Percentiles rank a stretch among this genome's conserved stretches.
Conservation (phyloP, 352 stramenopile species). For the Aphanomyces cochlioides region DNA sequence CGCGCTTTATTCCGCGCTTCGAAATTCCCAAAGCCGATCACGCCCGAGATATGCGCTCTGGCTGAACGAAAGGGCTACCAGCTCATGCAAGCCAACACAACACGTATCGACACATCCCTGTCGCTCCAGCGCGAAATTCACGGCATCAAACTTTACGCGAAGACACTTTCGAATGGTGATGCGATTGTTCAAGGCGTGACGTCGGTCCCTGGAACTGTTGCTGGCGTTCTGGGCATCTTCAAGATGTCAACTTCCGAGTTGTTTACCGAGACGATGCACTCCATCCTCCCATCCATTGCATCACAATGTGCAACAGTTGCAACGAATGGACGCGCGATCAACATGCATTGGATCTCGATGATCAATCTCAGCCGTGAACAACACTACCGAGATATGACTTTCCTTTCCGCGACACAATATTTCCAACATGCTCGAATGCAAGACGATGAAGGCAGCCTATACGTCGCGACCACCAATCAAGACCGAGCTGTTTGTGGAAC, state of each 20-base stretch:
- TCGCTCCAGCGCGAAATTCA: slow-evolving; percentile 13
- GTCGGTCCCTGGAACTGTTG: slow-evolving; percentile 13
- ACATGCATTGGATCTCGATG: slow-evolving; percentile 25
- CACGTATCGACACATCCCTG: slow-evolving; percentile 16
- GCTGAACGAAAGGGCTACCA: background rate
- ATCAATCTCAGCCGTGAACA: background rate
- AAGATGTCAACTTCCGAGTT: background rate
- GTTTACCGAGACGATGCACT: slow-evolving; percentile 12
- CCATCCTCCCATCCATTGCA: slow-evolving; percentile 1
- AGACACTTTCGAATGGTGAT: background rate
- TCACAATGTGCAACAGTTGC: slow-evolving; percentile 18
- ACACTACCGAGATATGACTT: background rate
- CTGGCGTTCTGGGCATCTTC: slow-evolving; percentile 2
- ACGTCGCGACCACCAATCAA: background rate
- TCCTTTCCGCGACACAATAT: slow-evolving; percentile 6
- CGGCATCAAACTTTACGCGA: slow-evolving; percentile 26
- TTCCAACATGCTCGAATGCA: background rate
- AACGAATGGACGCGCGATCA: background rate
- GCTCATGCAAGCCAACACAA: slow-evolving; percentile 23
- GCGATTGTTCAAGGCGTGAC: slow-evolving; percentile 12
- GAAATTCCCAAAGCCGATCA: background rate
- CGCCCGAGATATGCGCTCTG: background rate
- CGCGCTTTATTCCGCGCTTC: background rate
- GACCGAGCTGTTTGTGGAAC: slow-evolving; percentile 6
- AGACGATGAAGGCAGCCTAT: background rate